A percentile compares a stretch with the other conserved stretches of the same genome.
These are phyloP conservation scores for Pyrenophora graminea DNA, from an alignment of 2,329 filamentous ascomycete genomes.

Conservation along the genomic window DNA sequence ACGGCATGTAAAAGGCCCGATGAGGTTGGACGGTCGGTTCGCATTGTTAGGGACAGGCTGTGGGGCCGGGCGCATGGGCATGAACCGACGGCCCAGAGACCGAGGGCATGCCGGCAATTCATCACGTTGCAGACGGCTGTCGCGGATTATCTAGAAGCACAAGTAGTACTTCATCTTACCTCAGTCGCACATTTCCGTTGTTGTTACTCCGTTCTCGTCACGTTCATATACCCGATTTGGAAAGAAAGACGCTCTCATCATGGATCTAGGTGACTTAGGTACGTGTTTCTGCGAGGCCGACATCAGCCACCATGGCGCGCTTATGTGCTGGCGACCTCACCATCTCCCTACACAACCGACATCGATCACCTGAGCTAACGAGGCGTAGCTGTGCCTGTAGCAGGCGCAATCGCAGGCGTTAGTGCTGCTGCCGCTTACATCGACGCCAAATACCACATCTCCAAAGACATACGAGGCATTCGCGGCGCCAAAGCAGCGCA, in stretches of 20 bases:
- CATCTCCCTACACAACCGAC: background rate
- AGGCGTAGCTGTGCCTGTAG: constrained; percentile 32
- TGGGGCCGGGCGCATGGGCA: constrained; percentile 13
- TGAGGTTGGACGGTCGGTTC: too few species aligned
- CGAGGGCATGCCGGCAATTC: constrained; percentile 35
- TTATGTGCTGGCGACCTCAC: background rate
- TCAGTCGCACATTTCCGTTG: background rate
- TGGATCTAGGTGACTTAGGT: constrained; percentile 20
- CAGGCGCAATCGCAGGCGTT: constrained; percentile 41
- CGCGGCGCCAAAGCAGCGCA: constrained; percentile 49
- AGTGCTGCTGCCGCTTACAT: constrained; percentile 61
- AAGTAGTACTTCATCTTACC: constrained; percentile 1
- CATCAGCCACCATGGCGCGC: constrained; percentile 7
- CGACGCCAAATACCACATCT: constrained; percentile 70
- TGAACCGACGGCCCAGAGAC: constrained; percentile 7
- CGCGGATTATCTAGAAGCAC: constrained; percentile 15
- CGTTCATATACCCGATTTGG: background rate
- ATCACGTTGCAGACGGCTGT: constrained; percentile 29
- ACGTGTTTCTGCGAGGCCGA: constrained; percentile 3
- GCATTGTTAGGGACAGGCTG: too few species aligned
- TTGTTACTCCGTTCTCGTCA: background rate
- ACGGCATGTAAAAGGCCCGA: too few species aligned
- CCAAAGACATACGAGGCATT: constrained; percentile 63
- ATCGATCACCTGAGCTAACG: constrained; percentile 8
- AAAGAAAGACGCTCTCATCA: constrained; percentile 3